A percentile compares a stretch with the other conserved stretches of the same genome.
These are phyloP conservation scores for Aspergillus sp. DNA, from an alignment of 2,329 filamentous ascomycete species.

Conservation along the genomic window DNA sequence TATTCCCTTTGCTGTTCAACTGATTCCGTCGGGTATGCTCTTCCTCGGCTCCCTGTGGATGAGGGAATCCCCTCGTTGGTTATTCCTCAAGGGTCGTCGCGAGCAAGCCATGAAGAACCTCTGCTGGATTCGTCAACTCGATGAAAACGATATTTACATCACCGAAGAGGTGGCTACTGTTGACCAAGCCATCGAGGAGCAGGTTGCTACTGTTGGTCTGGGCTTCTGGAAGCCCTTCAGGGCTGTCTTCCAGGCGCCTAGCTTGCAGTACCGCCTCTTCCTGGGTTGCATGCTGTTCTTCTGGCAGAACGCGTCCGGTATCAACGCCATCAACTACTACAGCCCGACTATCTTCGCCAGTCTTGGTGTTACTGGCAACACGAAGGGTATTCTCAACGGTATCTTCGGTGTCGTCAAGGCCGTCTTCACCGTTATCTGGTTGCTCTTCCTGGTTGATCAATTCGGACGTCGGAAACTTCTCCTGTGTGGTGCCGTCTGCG, in stretches of 20 bases:
- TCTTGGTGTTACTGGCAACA: conserved; percentile 5
- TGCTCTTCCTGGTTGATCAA: conserved; percentile 68
- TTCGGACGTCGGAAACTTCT: conserved; percentile 64
- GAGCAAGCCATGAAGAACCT: conserved; percentile 63
- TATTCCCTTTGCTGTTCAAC: conserved; percentile 37
- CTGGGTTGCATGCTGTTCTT: conserved; percentile 74
- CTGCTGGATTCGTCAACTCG: conserved; percentile 44
- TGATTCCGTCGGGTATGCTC: conserved; percentile 37
- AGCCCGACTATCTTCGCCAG: conserved; percentile 67
- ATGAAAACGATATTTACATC: conserved; percentile 59
- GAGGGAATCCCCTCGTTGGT: conserved; percentile 66
- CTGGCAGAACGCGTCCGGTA: conserved; percentile 75
- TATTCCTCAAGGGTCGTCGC: conserved; percentile 67
- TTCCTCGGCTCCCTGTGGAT: conserved; percentile 61
- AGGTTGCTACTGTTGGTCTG: conserved; percentile 61
- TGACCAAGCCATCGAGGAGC: conserved; percentile 67
- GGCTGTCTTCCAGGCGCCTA: conserved; percentile 53
- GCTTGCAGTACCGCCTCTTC: conserved; percentile 71
- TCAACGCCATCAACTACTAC: conserved; percentile 82
- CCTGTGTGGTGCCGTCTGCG: conserved; percentile 63
- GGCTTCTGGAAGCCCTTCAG: conserved; percentile 75
- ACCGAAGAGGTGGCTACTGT: conserved; percentile 71
- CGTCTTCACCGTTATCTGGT: conserved; percentile 65
- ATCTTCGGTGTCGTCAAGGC: conserved; percentile 77
- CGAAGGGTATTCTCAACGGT: conserved; percentile 44